Base-by-base conservation (phyloP, 2,329 filamentous ascomycete genomes). In the Trichoderma cornu-damae region DNA sequence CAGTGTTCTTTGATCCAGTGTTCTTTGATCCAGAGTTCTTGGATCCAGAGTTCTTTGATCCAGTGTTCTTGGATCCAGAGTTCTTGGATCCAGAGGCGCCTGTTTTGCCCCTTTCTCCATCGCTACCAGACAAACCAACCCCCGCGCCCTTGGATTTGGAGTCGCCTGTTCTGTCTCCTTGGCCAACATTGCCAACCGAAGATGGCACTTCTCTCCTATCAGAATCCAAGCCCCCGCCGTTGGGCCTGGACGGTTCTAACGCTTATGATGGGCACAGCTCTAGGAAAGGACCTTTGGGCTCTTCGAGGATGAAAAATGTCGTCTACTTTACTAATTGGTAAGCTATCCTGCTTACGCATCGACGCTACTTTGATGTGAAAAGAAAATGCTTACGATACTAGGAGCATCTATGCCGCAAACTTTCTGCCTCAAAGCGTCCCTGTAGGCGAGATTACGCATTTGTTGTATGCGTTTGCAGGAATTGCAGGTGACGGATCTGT, bases 371-470 rank as follows among this genome's bases (percentile, higher is more conserved):
- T 88, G 20, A 8, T 9, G 8, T 5, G 61, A 90, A 37, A 11
- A 2, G 18, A 11, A 2, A 20, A 28, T 34, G 7, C 26, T 35
- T 6, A 40, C 22, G 28, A 64, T 55, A 65, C 82, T 65, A 73
- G 72, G 70, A 67, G 68, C 38, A 88, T 90, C 50, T 94, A 96
- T 66, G 85, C 75, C 22, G 81, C 89, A 55, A 82, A 88, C 61
- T 90, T 87, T 67, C 80, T 87, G 46, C 88, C 88, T 0, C 79
- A 87, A 62, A 79, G 88, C 60, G 75, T 95, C 6, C 85, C 86
- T 0, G 82, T 78, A 0, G 78, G 84, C 5, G 79, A 87, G 51
- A 75, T 94, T 32, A 93, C 88, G 0, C 89, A 93, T 64, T 73
- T 94, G 1, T 77, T 93, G 7, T 93, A 81, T 58, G 74, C 78